Conservation (phyloP, 2,329 filamentous ascomycete species). For the Ophiostoma australiae region DNA sequence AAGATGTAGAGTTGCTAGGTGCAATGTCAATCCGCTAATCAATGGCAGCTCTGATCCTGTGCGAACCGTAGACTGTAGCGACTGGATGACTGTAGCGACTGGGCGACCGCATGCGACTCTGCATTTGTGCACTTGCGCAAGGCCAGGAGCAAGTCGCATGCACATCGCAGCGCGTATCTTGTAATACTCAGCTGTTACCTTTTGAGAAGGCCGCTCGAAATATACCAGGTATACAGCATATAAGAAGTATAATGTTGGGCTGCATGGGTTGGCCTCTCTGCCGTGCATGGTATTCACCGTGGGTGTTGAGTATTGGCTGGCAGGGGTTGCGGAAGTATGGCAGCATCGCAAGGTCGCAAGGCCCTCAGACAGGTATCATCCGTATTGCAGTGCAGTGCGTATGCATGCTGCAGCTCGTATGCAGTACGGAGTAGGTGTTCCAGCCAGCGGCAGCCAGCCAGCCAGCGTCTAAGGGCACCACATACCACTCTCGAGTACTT, state of each 20-base stretch:
- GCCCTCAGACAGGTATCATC: background rate
- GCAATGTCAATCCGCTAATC: background rate
- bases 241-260: background rate
- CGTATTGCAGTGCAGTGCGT: conserved; percentile 1
- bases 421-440: background rate
- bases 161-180: background rate
- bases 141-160: background rate
- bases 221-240: background rate
- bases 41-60: background rate
- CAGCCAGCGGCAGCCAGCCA: background rate
- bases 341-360: background rate
- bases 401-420: conserved; percentile 12
- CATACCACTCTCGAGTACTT: background rate
- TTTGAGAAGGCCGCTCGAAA: background rate
- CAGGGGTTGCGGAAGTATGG: background rate
- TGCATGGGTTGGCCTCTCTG: background rate
- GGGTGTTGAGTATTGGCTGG: background rate
- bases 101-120: background rate
- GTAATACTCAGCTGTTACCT: background rate
- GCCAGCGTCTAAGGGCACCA: background rate
- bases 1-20: background rate
- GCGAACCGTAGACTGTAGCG: background rate
- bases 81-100: background rate
- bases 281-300: background rate
- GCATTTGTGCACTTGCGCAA: background rate